Conservation (phyloP, 169 alveolate genomes). For the Cytauxzoon felis region DNA sequence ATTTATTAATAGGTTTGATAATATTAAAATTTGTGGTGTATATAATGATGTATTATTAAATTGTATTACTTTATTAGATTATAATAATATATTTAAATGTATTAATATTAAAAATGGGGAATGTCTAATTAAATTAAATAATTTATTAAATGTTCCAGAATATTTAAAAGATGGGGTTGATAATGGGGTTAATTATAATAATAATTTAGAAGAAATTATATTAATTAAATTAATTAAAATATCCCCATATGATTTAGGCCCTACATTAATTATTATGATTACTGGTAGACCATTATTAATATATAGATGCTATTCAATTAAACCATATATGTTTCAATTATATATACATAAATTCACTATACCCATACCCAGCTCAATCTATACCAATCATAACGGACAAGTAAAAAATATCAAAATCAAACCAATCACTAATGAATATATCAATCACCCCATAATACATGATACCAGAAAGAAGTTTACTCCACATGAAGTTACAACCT, state of each 20-base stretch:
- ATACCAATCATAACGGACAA: too few relatives aligned
- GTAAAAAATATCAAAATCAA: too few relatives aligned
- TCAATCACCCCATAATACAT: too few relatives aligned
- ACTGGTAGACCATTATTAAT: conserved; percentile 67
- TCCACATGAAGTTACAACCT: too few relatives aligned
- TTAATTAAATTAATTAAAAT: conserved; percentile 45
- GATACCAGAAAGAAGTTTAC: too few relatives aligned
- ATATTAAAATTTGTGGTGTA: too few relatives aligned
- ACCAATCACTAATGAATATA: too few relatives aligned
- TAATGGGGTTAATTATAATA: background rate
- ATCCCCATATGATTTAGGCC: conserved; percentile 62
- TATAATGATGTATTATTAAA: too few relatives aligned
- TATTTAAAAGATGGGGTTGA: background rate
- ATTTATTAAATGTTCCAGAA: background rate
- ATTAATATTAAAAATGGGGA: too few relatives aligned
- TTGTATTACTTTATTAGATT: too few relatives aligned
- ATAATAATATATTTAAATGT: too few relatives aligned
- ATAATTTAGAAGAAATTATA: conserved; percentile 22
- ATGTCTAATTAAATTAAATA: background rate
- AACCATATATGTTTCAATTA: conserved; percentile 8
- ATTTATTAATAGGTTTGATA: too few relatives aligned
- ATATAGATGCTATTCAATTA: conserved; percentile 45
- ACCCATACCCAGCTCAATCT: conserved; percentile 31
- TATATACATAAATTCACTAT: conserved; percentile 5
- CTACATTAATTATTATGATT: conserved; percentile 58